Evolutionary conservation across 345 rosid species (phyloP).

Genomic region (Syzygium oleosum): DNA sequence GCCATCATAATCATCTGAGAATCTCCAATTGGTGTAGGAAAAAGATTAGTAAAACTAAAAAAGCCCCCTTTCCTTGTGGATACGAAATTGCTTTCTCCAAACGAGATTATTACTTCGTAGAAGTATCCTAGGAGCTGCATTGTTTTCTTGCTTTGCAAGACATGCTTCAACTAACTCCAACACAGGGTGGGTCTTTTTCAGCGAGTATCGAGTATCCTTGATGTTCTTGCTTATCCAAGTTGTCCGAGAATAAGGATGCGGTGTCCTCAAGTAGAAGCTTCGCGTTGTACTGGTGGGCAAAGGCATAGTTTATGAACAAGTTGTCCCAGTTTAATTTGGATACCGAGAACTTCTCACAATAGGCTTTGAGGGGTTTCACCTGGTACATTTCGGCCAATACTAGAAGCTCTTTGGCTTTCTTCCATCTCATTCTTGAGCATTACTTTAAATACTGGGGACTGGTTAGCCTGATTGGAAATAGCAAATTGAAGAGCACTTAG

Average conservation of each 20-base stretch:
- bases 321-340: constrained; percentile 71
- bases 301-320: constrained; percentile 56
- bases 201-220: constrained; percentile 61
- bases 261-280: constrained; percentile 55
- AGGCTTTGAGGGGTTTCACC: constrained; percentile 63
- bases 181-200: constrained; percentile 58
- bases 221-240: constrained; percentile 55
- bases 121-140: constrained; percentile 35
- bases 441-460: constrained; percentile 72
- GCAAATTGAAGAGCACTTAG: background rate
- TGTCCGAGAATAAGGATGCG: constrained; percentile 43
- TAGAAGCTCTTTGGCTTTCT: constrained; percentile 67
- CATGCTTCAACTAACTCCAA: constrained; percentile 70
- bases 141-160: constrained; percentile 55
- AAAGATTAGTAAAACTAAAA: background rate
- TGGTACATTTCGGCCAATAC: constrained; percentile 69
- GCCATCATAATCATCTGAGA: background rate
- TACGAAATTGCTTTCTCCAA: background rate
- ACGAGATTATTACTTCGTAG: background rate
- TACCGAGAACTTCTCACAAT: constrained; percentile 62
- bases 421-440: constrained; percentile 85
- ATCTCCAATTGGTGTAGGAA: constrained; percentile 1
- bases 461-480: constrained; percentile 32
- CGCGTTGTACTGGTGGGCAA: constrained; percentile 78
- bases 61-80: background rate